phyloP scores from a whole-genome alignment of 305 asterid genomes.

The Fraxinus floribunda region DNA sequence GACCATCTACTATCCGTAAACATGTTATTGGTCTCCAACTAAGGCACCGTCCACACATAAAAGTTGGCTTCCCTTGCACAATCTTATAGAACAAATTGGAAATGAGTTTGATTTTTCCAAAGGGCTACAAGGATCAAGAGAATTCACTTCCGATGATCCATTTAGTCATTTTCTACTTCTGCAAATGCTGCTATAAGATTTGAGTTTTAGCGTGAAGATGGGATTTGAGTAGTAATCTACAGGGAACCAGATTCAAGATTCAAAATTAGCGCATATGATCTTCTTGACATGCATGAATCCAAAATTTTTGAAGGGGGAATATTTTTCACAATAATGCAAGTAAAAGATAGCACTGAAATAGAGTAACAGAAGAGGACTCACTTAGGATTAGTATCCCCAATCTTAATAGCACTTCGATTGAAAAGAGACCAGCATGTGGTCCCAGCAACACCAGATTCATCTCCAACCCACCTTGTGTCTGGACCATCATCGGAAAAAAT shows the following conservation, averaged over 20 bases:
- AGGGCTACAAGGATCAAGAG: background rate
- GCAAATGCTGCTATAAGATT: background rate
- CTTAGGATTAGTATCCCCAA: slow-evolving; percentile 60
- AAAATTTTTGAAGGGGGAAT: background rate
- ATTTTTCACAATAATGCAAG: background rate
- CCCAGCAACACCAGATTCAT: slow-evolving; percentile 74
- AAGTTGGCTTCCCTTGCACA: background rate
- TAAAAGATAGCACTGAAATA: background rate
- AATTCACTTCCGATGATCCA: background rate
- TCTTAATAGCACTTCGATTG: slow-evolving; percentile 51
- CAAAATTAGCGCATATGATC: background rate
- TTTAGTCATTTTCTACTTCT: background rate
- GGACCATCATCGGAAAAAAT: slow-evolving; percentile 92
- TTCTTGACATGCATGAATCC: background rate
- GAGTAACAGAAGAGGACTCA: slow-evolving; percentile 35
- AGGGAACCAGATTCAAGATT: background rate
- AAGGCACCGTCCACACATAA: background rate
- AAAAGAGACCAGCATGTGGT: slow-evolving; percentile 92
- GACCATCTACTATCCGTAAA: background rate
- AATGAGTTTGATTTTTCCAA: background rate
- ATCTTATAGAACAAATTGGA: background rate
- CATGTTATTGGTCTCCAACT: background rate
- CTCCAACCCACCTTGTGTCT: slow-evolving; percentile 89
- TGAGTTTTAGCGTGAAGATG: background rate
- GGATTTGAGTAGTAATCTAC: background rate